phyloP scores from a whole-genome alignment of 1,139 yeast species.

The Candida sojae region DNA sequence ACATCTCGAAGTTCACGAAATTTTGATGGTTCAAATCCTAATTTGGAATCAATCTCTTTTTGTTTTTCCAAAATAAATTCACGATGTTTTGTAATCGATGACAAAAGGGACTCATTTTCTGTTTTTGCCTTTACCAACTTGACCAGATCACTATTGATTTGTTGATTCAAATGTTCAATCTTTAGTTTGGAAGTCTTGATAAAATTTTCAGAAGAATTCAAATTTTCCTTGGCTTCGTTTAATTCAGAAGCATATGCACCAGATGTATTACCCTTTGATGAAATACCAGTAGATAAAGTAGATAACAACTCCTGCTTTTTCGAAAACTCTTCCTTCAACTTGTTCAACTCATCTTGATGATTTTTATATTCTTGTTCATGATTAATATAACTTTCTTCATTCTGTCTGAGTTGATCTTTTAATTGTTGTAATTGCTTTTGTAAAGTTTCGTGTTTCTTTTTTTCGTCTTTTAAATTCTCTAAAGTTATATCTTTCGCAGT shows the following conservation, averaged over 20 bases:
- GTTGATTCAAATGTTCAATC: slow-evolving; percentile 56
- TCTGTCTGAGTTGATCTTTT: slow-evolving; percentile 28
- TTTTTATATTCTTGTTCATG: slow-evolving; percentile 40
- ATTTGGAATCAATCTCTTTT: slow-evolving; percentile 38
- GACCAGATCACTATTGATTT: slow-evolving; percentile 52
- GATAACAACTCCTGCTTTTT: slow-evolving; percentile 80
- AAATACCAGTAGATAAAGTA: slow-evolving; percentile 86
- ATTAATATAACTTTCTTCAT: slow-evolving; percentile 25
- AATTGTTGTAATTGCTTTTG: slow-evolving; percentile 20
- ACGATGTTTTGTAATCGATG: slow-evolving; percentile 47
- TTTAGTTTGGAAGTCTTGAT: slow-evolving; percentile 65
- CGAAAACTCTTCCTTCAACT: slow-evolving; percentile 50
- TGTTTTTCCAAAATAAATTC: slow-evolving; percentile 41
- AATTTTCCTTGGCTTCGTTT: slow-evolving; percentile 59
- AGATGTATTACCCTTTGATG: slow-evolving; percentile 74
- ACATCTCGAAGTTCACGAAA: slow-evolving; percentile 48
- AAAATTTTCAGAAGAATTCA: slow-evolving; percentile 55
- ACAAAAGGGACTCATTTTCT: slow-evolving; percentile 48
- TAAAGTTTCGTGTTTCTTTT: slow-evolving; percentile 17
- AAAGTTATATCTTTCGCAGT: slow-evolving; percentile 61
- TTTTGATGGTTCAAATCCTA: slow-evolving; percentile 62
- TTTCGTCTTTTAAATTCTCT: slow-evolving; percentile 58
- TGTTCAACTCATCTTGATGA: slow-evolving; percentile 44
- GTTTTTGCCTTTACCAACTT: slow-evolving; percentile 55
- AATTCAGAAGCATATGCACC: slow-evolving; percentile 82